Percentiles rank a stretch among this genome's conserved stretches.
Evolutionary conservation across 352 stramenopile genomes (phyloP).

Genomic region (Phytophthora pistaciae): DNA sequence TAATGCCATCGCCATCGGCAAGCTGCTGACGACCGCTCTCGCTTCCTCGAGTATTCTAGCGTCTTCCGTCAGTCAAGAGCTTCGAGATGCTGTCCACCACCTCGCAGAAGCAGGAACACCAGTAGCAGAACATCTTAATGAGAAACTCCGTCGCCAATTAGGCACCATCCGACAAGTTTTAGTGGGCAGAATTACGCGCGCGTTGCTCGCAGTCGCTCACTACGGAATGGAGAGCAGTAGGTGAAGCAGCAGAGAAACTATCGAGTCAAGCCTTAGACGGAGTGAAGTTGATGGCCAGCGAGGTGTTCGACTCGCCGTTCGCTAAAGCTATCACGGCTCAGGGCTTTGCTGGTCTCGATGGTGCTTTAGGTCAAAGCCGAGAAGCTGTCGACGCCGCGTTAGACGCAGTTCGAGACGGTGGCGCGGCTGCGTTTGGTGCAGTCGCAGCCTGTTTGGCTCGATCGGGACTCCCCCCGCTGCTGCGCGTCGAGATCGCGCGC

Average conservation of each 20-base stretch:
- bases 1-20: slow-evolving; percentile 24
- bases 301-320: slow-evolving; percentile 45
- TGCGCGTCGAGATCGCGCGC: slow-evolving; percentile 54
- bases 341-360: slow-evolving; percentile 36
- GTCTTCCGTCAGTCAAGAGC: slow-evolving; percentile 36
- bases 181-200: slow-evolving; percentile 13
- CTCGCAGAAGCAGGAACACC: slow-evolving; percentile 27
- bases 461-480: slow-evolving; percentile 40
- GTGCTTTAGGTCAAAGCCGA: slow-evolving; percentile 31
- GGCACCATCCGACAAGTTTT: slow-evolving; percentile 7
- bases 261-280: neutral
- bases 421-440: slow-evolving; percentile 15
- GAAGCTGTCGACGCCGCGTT: slow-evolving; percentile 41
- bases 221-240: slow-evolving; percentile 10
- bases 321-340: slow-evolving; percentile 31
- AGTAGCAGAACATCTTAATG: slow-evolving; percentile 9
- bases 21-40: slow-evolving; percentile 31
- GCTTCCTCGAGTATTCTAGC: slow-evolving; percentile 31
- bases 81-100: slow-evolving; percentile 38
- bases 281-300: slow-evolving; percentile 14
- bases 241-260: slow-evolving; percentile 15
- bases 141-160: slow-evolving; percentile 9
- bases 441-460: slow-evolving; percentile 18
- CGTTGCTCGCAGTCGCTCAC: slow-evolving; percentile 18
- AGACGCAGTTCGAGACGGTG: slow-evolving; percentile 27